Conservation (phyloP, 2,329 filamentous ascomycete species). For the Arthrobotrys megalospora region DNA sequence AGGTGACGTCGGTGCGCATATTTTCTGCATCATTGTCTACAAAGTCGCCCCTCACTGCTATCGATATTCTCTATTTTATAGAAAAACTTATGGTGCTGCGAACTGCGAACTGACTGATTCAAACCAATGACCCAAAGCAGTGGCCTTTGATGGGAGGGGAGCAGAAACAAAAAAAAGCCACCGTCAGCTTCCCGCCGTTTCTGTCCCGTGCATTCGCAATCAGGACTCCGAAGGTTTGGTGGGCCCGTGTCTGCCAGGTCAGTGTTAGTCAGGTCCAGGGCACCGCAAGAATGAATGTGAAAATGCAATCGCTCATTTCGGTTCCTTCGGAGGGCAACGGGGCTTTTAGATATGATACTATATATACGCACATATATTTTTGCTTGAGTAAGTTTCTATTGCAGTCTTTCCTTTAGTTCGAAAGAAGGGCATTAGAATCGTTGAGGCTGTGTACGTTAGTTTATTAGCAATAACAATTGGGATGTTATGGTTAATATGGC, state of each 20-base stretch:
- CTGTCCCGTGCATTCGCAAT: slow-evolving; percentile 39
- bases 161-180: slow-evolving; percentile 14
- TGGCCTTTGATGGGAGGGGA: background rate
- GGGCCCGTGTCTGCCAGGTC: background rate
- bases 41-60: background rate
- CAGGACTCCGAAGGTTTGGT: slow-evolving; percentile 8
- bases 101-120: background rate
- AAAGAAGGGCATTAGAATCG: slow-evolving; percentile 2
- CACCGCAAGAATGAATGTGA: slow-evolving; percentile 8
- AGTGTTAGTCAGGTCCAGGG: slow-evolving; percentile 18
- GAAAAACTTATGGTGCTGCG: background rate
- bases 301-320: slow-evolving; percentile 42
- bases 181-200: slow-evolving; percentile 20
- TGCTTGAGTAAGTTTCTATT: background rate
- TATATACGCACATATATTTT: slow-evolving; percentile 46
- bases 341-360: slow-evolving; percentile 51
- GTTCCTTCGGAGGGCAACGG: slow-evolving; percentile 52
- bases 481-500: slow-evolving; percentile 1
- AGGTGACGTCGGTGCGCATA: slow-evolving; percentile 26
- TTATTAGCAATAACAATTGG: background rate
- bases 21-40: background rate
- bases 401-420: background rate
- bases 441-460: slow-evolving; percentile 14
- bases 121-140: background rate
- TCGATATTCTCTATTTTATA: slow-evolving; percentile 7